Percentiles rank a stretch among this genome's conserved stretches.
Evolutionary conservation across 2,329 filamentous ascomycete species (phyloP).

Genomic region (Periconia sp.): DNA sequence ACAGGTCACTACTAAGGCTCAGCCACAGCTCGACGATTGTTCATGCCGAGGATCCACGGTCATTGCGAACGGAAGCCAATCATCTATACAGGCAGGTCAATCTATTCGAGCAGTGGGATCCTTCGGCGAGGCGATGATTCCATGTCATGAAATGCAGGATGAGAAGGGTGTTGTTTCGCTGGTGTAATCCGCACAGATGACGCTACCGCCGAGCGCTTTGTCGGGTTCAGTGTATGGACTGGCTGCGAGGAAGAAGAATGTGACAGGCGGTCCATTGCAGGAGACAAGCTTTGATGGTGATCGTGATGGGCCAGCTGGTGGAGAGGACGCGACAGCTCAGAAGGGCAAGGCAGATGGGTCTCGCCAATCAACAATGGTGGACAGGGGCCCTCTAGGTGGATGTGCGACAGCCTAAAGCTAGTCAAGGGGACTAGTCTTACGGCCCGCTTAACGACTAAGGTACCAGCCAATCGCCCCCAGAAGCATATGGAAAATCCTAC

Average conservation of each 20-base stretch:
- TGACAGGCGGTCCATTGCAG: constrained; percentile 13
- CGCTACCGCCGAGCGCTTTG: constrained; percentile 9
- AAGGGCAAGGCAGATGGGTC: constrained; percentile 10
- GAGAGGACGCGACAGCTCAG: constrained; percentile 13
- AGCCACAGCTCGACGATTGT: not conserved
- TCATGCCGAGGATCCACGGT: not conserved
- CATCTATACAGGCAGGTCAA: no score
- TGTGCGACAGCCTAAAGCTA: constrained; percentile 34
- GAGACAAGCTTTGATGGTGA: constrained; percentile 2
- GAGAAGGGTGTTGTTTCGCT: not conserved
- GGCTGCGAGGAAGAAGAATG: constrained; percentile 7
- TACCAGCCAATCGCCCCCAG: constrained; percentile 26
- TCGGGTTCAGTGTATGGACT: constrained; percentile 17
- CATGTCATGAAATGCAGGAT: not conserved
- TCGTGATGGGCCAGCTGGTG: constrained; percentile 15
- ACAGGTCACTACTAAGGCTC: not conserved
- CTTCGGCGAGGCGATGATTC: not conserved
- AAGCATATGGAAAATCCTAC: constrained; percentile 30
- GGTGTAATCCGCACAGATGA: not conserved
- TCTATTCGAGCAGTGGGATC: not conserved
- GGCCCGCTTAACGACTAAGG: constrained; percentile 28
- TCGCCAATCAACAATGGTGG: constrained; percentile 28
- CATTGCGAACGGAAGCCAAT: not conserved
- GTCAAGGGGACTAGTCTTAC: constrained; percentile 21
- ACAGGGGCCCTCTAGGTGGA: constrained; percentile 19